Conservation (phyloP, 2,329 filamentous ascomycete genomes). For the Ophiostoma ulmi region DNA sequence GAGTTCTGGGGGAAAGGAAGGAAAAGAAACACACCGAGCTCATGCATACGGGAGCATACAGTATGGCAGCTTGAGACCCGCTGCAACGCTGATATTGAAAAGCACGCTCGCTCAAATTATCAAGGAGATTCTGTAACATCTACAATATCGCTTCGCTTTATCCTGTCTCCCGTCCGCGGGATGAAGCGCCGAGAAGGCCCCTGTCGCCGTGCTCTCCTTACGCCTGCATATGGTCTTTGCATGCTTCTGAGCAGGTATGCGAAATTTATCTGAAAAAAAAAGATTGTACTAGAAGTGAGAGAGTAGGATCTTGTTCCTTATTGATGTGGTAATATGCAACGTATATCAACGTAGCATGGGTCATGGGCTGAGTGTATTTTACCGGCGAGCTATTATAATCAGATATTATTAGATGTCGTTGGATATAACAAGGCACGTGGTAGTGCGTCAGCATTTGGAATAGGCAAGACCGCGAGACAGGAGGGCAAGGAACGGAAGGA, state of each 20-base stretch:
- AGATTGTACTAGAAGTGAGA: neutral
- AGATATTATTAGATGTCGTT: neutral
- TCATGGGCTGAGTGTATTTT: neutral
- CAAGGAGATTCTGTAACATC: neutral
- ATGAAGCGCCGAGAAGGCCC: neutral
- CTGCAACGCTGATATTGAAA: neutral
- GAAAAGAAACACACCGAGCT: neutral
- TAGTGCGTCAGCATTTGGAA: neutral
- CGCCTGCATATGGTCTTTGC: neutral
- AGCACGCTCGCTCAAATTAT: neutral
- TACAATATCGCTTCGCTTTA: neutral
- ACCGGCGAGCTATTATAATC: neutral
- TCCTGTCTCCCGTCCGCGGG: neutral
- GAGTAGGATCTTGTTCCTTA: neutral
- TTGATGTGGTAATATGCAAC: slow-evolving; percentile 3
- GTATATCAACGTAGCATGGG: neutral
- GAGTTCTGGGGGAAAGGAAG: slow-evolving; percentile 1
- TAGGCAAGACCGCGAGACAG: neutral
- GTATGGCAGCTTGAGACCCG: no score
- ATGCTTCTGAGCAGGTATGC: neutral
- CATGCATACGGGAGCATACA: neutral
- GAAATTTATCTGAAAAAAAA: no score
- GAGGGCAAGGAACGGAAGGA: neutral
- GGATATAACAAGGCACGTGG: neutral
- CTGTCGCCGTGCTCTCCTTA: neutral